Evolutionary conservation across 345 rosid genomes (phyloP).

Genomic region (Heritiera fomes): DNA sequence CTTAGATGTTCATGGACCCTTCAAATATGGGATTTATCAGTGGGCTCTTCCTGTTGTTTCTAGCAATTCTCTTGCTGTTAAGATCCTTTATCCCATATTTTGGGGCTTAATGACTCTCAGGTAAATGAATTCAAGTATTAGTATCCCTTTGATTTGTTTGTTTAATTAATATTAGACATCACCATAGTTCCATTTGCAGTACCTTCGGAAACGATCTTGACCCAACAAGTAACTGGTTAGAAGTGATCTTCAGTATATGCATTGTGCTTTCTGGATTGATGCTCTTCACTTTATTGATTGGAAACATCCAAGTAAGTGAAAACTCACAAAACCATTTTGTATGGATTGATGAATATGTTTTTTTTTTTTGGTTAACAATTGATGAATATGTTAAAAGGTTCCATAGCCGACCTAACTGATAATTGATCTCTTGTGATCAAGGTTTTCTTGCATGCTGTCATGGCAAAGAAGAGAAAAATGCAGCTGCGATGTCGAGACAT

Average conservation of each 20-base stretch:
- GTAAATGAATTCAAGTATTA: conserved; percentile 25
- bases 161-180: not conserved
- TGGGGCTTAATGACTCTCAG: conserved; percentile 71
- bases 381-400: not conserved
- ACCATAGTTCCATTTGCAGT: conserved; percentile 31
- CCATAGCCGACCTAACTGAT: not conserved
- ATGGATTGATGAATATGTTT: not conserved
- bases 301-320: conserved; percentile 56
- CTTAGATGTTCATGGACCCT: conserved; percentile 46
- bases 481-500: conserved; percentile 51
- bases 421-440: conserved; percentile 4
- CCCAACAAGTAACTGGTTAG: conserved; percentile 55
- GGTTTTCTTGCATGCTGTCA: conserved; percentile 54
- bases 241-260: conserved; percentile 57
- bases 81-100: conserved; percentile 61
- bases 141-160: not conserved
- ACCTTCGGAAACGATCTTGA: conserved; percentile 60
- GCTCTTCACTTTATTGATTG: conserved; percentile 64
- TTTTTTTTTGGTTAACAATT: not conserved
- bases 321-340: not conserved
- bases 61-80: conserved; percentile 49
- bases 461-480: conserved; percentile 54
- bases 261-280: conserved; percentile 50
- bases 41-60: conserved; percentile 57
- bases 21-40: conserved; percentile 55